Evolutionary conservation across 148 eudicot species (phyloP).

Genomic region (Heliosperma pusillum): DNA sequence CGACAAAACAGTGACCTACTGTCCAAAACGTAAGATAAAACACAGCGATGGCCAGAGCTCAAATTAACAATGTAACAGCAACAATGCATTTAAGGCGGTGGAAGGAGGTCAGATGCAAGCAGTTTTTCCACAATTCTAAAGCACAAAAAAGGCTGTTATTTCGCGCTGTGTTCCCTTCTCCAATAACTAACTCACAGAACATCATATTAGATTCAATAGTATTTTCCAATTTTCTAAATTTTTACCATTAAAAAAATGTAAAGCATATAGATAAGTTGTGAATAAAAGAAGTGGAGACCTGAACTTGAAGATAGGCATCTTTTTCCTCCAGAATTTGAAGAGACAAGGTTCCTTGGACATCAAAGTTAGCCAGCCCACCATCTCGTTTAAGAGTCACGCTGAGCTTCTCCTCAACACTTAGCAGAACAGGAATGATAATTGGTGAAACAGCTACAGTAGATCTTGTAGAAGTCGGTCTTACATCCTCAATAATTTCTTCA

Average conservation of each 20-base stretch:
- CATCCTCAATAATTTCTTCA: conserved; percentile 78
- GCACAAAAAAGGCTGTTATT: too few relatives aligned
- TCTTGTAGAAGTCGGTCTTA: conserved; percentile 49
- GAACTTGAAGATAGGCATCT: conserved; percentile 83
- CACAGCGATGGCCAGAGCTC: too few relatives aligned
- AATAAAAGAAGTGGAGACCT: conserved; percentile 38
- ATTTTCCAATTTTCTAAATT: background rate
- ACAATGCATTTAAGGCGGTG: too few relatives aligned
- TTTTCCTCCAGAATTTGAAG: conserved; percentile 84
- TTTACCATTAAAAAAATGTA: background rate
- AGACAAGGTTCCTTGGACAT: conserved; percentile 84
- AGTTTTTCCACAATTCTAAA: too few relatives aligned
- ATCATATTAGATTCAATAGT: too few relatives aligned
- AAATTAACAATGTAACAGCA: too few relatives aligned
- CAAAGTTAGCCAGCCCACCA: conserved; percentile 80
- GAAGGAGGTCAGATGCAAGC: too few relatives aligned
- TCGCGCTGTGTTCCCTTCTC: too few relatives aligned
- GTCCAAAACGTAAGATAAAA: too few relatives aligned
- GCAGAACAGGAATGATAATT: conserved; percentile 68
- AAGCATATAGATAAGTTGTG: background rate
- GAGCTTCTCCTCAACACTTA: conserved; percentile 80
- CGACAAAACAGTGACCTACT: too few relatives aligned
- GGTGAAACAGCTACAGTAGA: conserved; percentile 59
- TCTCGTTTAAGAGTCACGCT: conserved; percentile 70
- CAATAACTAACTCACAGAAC: too few relatives aligned